Base-by-base conservation (phyloP, 306 rosid species). In the Lupinus albus region DNA sequence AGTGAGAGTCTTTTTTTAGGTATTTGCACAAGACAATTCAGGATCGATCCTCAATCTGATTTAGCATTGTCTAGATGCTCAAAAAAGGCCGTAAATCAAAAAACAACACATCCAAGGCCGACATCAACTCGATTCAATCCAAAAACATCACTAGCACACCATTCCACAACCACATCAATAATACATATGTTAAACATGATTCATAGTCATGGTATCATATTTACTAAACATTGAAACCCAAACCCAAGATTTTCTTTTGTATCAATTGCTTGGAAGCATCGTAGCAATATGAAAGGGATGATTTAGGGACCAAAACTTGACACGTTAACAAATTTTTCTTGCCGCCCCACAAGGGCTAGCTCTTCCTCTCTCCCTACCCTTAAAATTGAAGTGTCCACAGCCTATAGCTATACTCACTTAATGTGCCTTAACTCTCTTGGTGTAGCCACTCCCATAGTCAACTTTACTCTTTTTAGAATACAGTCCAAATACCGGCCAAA, bases 401-500 rank as follows among this genome's bases (percentile, higher is more conserved):
- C 32, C 47, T 4, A 16, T 67, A 4, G 42, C 42, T 7, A 36
- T 0, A 5, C 1, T 36, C 41, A 4, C 2, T 44, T 42, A 12
- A 17, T 47, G 50, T 53, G 45, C 25, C 35, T 12, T 1, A 20
- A 1, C 9, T 55, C 32, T 51, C 28, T 7, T 9, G 25, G 48
- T 12, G 10, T 9, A 7, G 21, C 44, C 4, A 20, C 58, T 61
- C 42, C 1, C 7, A 33, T 5, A 33, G 38, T 33, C 56, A 5
- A 25, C 41, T 28, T 42, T 16, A 54, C 66, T 46, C 32, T 5
- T 13, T 54, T 38, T 25, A 35, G 13, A 56, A 10, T 57, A 21
- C 0, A 50, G 52, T 57, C 68, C 16, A 70, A 57, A 18, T 57
- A 50, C 74, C 74, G 74, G 4, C 74, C 74, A 58, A 64, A 42